A percentile compares a stretch with the other conserved stretches of the same genome.
phyloP scores from a whole-genome alignment of 345 rosid genomes.

The Boechera stricta region DNA sequence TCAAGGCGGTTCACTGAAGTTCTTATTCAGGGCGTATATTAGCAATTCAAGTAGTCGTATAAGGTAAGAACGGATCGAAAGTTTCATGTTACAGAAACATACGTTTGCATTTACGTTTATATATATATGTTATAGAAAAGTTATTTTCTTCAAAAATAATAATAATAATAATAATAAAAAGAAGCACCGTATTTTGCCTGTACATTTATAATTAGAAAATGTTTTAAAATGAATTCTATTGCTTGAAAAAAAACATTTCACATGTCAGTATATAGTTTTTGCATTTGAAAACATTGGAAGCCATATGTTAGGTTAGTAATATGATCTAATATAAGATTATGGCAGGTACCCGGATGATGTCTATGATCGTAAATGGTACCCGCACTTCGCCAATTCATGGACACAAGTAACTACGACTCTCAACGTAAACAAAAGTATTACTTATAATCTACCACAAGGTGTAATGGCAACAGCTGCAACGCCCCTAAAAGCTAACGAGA shows the following conservation, averaged over 20 bases:
- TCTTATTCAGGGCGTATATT: conserved; percentile 17
- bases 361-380: conserved; percentile 41
- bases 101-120: background rate
- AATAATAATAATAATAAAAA: too few relatives aligned
- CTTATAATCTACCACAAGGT: conserved; percentile 24
- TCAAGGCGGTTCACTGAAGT: conserved; percentile 37
- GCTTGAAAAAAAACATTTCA: background rate
- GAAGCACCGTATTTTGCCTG: too few relatives aligned
- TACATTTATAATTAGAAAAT: too few relatives aligned
- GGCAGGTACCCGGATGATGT: conserved; percentile 39
- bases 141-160: too few relatives aligned
- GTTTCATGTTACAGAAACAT: background rate
- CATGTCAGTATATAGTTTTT: background rate
- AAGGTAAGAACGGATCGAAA: conserved; percentile 17
- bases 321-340: conserved; percentile 13
- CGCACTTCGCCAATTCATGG: conserved; percentile 28
- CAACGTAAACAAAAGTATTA: background rate
- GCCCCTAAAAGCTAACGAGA: conserved; percentile 1
- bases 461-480: conserved; percentile 28
- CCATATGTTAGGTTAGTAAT: background rate
- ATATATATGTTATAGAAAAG: background rate
- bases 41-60: conserved; percentile 24
- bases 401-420: conserved; percentile 31
- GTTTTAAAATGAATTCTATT: background rate
- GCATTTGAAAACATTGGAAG: background rate